A percentile compares a stretch with the other conserved stretches of the same genome.
Conservation (phyloP, 2,329 filamentous ascomycete species). For the Acarospora socialis region DNA sequence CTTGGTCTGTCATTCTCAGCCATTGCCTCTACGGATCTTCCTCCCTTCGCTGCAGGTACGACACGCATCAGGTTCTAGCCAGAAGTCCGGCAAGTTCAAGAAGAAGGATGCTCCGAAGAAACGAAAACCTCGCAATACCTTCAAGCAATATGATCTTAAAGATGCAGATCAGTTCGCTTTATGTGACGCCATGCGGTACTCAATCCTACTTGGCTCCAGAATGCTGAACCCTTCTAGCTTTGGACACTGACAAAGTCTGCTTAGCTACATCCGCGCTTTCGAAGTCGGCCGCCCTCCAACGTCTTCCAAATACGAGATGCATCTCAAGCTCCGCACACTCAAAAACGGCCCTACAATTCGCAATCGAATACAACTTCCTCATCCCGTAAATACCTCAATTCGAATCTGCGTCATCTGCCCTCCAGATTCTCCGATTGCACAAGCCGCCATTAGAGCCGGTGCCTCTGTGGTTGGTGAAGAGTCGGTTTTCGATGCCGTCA, state of each 20-base stretch:
- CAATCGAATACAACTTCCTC: constrained; percentile 74
- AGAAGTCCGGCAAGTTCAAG: too few species aligned
- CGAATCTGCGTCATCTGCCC: constrained; percentile 83
- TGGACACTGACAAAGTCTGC: constrained; percentile 3
- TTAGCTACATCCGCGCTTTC: constrained; percentile 74
- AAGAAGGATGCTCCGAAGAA: too few species aligned
- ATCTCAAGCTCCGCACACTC: constrained; percentile 65
- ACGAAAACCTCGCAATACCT: constrained; percentile 53
- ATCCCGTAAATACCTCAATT: constrained; percentile 77
- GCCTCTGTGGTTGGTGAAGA: constrained; percentile 77
- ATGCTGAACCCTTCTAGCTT: constrained; percentile 3
- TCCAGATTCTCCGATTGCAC: constrained; percentile 59
- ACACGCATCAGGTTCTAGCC: too few species aligned
- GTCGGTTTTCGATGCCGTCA: constrained; percentile 65
- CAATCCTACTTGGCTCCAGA: constrained; percentile 9
- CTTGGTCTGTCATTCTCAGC: too few species aligned
- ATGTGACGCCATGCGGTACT: constrained; percentile 76
- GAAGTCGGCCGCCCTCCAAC: constrained; percentile 73
- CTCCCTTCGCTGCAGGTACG: too few species aligned
- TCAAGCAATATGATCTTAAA: constrained; percentile 47
- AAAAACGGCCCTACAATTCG: constrained; percentile 80
- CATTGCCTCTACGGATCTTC: too few species aligned
- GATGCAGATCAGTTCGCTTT: constrained; percentile 62
- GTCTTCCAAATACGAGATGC: constrained; percentile 73
- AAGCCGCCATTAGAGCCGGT: constrained; percentile 61